phyloP scores from a whole-genome alignment of 306 rosid genomes.

The Medicago arabica region DNA sequence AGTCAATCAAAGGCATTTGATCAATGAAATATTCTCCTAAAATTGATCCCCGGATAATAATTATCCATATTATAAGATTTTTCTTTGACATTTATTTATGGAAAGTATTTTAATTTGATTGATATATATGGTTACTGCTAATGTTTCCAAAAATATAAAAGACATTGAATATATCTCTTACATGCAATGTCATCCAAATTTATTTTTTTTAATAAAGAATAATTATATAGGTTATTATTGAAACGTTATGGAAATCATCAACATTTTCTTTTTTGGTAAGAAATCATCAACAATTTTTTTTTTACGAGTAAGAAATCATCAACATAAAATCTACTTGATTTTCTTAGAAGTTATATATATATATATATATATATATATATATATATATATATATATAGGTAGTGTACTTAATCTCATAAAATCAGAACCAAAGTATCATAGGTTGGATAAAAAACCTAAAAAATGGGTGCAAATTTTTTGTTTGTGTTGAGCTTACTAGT shows the following conservation, averaged over 20 bases:
- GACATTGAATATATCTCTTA: not conserved
- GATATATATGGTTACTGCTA: not conserved
- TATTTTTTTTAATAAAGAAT: not conserved
- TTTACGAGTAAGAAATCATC: not conserved
- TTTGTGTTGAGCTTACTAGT: slow-evolving; percentile 23
- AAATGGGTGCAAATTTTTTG: slow-evolving; percentile 15
- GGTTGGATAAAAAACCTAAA: not conserved
- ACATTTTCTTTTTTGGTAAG: not conserved
- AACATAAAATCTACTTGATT: not conserved
- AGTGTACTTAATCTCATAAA: not conserved
- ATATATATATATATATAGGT: not conserved
- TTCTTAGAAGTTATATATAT: not conserved
- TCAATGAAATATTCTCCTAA: no score
- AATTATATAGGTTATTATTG: not conserved
- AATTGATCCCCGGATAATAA: no score
- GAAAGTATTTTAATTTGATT: not conserved
- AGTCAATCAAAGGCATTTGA: no score
- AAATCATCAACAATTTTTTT: not conserved
- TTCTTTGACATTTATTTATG: not conserved
- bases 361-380: no score
- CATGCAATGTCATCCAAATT: not conserved
- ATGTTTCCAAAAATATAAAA: not conserved
- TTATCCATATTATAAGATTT: not conserved
- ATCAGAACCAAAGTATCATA: not conserved
- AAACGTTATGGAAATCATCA: not conserved